A percentile compares a stretch with the other conserved stretches of the same genome.
These are phyloP conservation scores for Schizophyllum amplum DNA, from an alignment of 1,284 basidiomycete genomes.

Conservation along the genomic window DNA sequence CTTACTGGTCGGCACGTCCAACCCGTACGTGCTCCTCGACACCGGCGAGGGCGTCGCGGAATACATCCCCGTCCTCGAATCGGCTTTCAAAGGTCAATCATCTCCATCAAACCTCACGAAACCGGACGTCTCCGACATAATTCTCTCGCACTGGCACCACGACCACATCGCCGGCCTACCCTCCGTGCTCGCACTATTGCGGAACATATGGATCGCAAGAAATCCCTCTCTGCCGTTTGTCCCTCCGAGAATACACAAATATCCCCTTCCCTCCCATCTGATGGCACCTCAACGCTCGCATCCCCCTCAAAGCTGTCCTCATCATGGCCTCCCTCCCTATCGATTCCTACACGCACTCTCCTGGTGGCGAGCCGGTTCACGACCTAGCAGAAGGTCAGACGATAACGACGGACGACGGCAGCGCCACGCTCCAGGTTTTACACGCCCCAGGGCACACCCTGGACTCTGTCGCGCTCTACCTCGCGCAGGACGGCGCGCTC, in stretches of 20 bases:
- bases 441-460: constrained; percentile 89
- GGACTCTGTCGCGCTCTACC: constrained; percentile 75
- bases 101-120: constrained; percentile 23
- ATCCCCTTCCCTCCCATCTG: constrained; percentile 27
- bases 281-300: constrained; percentile 11
- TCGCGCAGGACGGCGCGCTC: constrained; percentile 56
- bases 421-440: constrained; percentile 45
- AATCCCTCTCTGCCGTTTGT: constrained; percentile 34
- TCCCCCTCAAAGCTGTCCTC: constrained; percentile 27
- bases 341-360: constrained; percentile 35
- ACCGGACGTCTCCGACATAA: constrained; percentile 71
- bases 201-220: constrained; percentile 44
- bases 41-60: constrained; percentile 74
- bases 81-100: constrained; percentile 38
- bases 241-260: constrained; percentile 69
- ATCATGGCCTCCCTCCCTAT: constrained; percentile 36
- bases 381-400: constrained; percentile 47
- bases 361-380: constrained; percentile 39
- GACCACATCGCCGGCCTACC: constrained; percentile 83
- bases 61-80: constrained; percentile 63
- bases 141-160: constrained; percentile 86
- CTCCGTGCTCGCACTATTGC: constrained; percentile 62
- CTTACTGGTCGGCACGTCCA: constrained; percentile 73
- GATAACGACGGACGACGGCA: constrained; percentile 24
- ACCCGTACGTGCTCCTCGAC: constrained; percentile 79